Evolutionary conservation across 805 yeast genomes (phyloP), one percentile per base, ranked within the genome.

Genomic region (Lachancea quebecensis): DNA sequence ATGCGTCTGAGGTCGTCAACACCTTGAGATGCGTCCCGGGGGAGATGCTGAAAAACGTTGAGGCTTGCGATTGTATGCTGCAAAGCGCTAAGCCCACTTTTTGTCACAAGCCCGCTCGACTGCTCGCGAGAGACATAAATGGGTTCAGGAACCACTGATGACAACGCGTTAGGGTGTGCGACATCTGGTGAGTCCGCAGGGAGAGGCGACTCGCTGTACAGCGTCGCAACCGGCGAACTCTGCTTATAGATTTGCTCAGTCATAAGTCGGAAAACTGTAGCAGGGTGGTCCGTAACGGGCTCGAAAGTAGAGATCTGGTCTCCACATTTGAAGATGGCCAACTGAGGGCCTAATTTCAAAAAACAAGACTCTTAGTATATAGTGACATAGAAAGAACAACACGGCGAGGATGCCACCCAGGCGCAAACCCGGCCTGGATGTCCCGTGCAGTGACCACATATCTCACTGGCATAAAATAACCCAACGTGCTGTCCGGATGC

Each of bases 1-100:
- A 88, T 78, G 49, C 96, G 73, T 10, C 75, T 73, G 50, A 82
- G 64, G 44, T 79, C 78, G 39, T 80, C 79, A 4, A 78, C 74
- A 12, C 95, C 95, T 49, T 72, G 71, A 45, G 69, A 67, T 3
- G 65, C 54, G 35, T 60, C 64, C 29, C 51, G 51, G 18, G 67
- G 67, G 44, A 63, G 48, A 39, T 55, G 57, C 40, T 63, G 65
- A 48, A 60, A 63, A 10, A 63, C 56, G 17, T 53, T 59, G 41
- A 63, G 49, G 39, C 61, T 62, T 1, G 61, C 56, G 25, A 63
- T 41, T 7, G 66, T 57, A 35, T 56, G 60, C 40, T 60, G 66
- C 41, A 56, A n/a, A 2, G 45, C 48, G 16, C 46, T 40, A n/a
- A 44, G 30, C 10, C 47, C 48, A 2, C 56, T 51, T 45, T 51